Evolutionary conservation across 2,329 filamentous ascomycete species (phyloP).

Genomic region (Monilinia fructicola): DNA sequence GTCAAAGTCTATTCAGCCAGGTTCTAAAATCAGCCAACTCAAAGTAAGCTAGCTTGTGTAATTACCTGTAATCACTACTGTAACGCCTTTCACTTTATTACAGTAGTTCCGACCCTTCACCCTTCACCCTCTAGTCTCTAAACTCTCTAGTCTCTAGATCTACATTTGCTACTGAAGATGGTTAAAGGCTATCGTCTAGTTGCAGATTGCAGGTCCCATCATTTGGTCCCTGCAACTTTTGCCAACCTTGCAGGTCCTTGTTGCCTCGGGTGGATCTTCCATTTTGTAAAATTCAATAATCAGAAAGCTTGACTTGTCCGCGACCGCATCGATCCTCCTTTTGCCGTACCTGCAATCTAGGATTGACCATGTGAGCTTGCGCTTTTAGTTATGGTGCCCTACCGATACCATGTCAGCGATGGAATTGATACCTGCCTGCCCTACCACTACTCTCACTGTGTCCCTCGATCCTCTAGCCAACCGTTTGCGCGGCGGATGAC

Average conservation of each 20-base stretch:
- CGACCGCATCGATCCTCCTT: slow-evolving; percentile 25
- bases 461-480: slow-evolving; percentile 28
- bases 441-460: slow-evolving; percentile 30
- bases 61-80: not conserved
- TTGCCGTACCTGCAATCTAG: slow-evolving; percentile 31
- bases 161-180: slow-evolving; percentile 20
- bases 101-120: not conserved
- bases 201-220: slow-evolving; percentile 19
- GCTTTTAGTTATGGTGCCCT: slow-evolving; percentile 27
- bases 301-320: slow-evolving; percentile 25
- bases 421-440: slow-evolving; percentile 31
- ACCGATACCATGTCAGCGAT: slow-evolving; percentile 33
- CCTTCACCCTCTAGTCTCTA: not conserved
- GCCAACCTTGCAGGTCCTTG: slow-evolving; percentile 18
- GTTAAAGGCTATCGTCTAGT: slow-evolving; percentile 11
- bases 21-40: not conserved
- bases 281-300: slow-evolving; percentile 20
- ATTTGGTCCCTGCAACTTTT: slow-evolving; percentile 26
- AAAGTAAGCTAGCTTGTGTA: slow-evolving; percentile 3
- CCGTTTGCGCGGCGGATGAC: slow-evolving; percentile 30
- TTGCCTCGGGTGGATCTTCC: slow-evolving; percentile 28
- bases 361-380: slow-evolving; percentile 36
- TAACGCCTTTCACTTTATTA: not conserved
- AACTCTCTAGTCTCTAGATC: slow-evolving; percentile 10
- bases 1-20: not conserved